Base-by-base conservation (phyloP, 2,329 filamentous ascomycete genomes). In the Acephala macrosclerotiorum region DNA sequence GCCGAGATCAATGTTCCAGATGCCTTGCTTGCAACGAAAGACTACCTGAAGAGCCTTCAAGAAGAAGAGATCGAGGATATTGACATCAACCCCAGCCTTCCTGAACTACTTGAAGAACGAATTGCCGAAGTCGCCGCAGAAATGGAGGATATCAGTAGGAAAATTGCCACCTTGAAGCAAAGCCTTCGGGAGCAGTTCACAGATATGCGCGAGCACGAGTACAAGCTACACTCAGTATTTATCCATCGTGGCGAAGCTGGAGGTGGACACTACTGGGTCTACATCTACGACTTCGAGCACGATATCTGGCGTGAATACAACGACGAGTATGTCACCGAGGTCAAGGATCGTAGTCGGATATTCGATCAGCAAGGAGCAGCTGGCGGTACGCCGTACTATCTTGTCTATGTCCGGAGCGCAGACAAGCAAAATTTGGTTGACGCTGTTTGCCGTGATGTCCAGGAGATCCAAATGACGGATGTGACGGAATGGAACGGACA, bases 221-320 rank as follows among this genome's bases (percentile, higher is more conserved):
- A 98, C 77, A 88, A 88, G 16, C 86, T 99, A 4, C 94, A 97
- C 72, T 93, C 95, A 0, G 91, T 97, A 36, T 97, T 99, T 75
- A 95, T 97, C 73, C 96, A 99, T 77, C 89, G 91, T 22, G 92
- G 92, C 36, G 84, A 71, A 33, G 84, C 90, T 47, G 85, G 84
- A 53, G 90, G 90, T 55, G 96, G 96, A 0, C 96, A 99, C 78
- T 99, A 98, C 80, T 97, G 93, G 90, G 93, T 97, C 53, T 97
- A 94, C 55, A 85, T 99, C 69, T 92, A 89, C 45, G 66, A 67
- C 29, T 63, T 62, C 35, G 66, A 67, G 70, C 86, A 88, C 56
- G 81, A 89, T 40, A 82, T 94, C 22, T 99, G 96, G 94, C 90
- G 94, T 64, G 93, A 92, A 75, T 99, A 97, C 83, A 99, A 99